phyloP scores from a whole-genome alignment of 116 monocot genomes.

The Trichopus zeylanicus region DNA sequence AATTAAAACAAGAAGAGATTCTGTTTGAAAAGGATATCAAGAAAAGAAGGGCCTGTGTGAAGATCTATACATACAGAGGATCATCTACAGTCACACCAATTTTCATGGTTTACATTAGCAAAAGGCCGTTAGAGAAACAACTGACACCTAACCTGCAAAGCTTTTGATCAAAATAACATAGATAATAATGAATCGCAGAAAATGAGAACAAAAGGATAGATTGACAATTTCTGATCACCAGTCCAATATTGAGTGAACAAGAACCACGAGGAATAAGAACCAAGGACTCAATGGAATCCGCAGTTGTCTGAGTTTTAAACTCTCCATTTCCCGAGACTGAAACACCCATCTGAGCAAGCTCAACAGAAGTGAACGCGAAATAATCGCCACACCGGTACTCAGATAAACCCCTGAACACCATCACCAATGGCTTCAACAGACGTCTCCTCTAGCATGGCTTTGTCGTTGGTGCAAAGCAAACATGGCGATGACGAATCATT shows the following conservation, averaged over 20 bases:
- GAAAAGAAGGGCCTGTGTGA: too few relatives aligned
- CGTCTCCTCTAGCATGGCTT: conserved; percentile 69
- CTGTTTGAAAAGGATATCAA: too few relatives aligned
- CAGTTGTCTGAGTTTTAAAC: not conserved
- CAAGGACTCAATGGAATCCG: conserved; percentile 13
- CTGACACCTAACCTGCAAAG: too few relatives aligned
- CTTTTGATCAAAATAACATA: too few relatives aligned
- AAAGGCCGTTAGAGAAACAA: too few relatives aligned
- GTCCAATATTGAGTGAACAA: conserved; percentile 50
- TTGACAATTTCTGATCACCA: too few relatives aligned
- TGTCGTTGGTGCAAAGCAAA: conserved; percentile 26
- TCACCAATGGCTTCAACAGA: conserved; percentile 14
- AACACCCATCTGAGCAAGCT: conserved; percentile 58
- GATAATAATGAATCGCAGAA: too few relatives aligned
- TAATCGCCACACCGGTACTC: conserved; percentile 83
- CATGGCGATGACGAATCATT: conserved; percentile 38
- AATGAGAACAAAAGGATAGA: too few relatives aligned
- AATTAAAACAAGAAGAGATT: too few relatives aligned
- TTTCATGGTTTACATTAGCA: too few relatives aligned
- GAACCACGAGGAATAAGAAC: conserved; percentile 61
- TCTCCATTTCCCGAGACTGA: conserved; percentile 13
- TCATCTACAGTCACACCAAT: too few relatives aligned
- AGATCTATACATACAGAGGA: too few relatives aligned
- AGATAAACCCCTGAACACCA: conserved; percentile 36
- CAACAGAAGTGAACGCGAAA: conserved; percentile 38